Evolutionary conservation across 2,329 filamentous ascomycete species (phyloP).

Genomic region (Aspergillus sergii): DNA sequence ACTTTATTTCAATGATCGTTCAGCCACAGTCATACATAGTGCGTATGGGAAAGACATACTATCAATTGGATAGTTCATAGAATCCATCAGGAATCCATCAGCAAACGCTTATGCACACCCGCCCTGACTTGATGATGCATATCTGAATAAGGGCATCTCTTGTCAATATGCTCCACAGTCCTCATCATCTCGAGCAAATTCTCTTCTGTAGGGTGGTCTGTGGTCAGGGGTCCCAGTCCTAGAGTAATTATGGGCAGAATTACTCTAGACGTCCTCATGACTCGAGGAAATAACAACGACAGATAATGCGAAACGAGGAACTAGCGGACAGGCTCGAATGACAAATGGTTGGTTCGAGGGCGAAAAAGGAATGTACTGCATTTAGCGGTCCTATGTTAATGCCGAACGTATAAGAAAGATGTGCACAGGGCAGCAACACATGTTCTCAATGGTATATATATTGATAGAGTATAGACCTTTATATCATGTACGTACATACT

Average conservation of each 20-base stretch:
- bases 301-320: neutral
- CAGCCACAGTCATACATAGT: neutral
- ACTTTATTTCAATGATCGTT: constrained; percentile 24
- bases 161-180: neutral
- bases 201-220: neutral
- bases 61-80: constrained; percentile 24
- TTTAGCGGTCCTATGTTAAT: neutral
- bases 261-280: neutral
- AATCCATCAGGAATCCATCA: neutral
- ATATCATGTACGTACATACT: neutral
- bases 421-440: neutral
- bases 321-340: neutral
- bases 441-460: neutral
- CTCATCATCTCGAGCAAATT: neutral
- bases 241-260: neutral
- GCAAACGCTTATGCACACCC: neutral
- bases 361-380: neutral
- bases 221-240: neutral
- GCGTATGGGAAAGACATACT: constrained; percentile 17
- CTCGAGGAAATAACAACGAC: neutral
- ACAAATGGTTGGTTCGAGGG: neutral
- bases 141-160: neutral
- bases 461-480: neutral
- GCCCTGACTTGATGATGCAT: neutral
- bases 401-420: neutral